Evolutionary conservation across 352 stramenopile genomes (phyloP), one percentile per base, ranked within the genome.

Genomic region (Stephanocyclus meneghinianus): DNA sequence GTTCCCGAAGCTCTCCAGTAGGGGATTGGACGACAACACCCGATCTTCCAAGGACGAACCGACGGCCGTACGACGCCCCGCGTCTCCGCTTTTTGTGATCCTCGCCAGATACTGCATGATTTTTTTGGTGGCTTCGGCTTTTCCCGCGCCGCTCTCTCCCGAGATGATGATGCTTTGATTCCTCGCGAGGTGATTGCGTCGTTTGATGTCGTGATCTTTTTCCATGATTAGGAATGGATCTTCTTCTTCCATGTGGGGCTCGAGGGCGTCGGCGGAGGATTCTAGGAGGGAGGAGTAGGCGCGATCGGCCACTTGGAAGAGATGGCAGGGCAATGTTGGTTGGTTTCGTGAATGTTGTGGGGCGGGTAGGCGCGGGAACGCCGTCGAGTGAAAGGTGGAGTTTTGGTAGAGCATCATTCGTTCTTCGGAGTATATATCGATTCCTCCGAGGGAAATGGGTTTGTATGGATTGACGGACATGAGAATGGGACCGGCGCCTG

Each of bases 1-100:
- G 81, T 99, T 99, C 74, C 97, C 97, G 86, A 99, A 99, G 1
- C 95, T 95, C 86, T 99, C 97, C n/a, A 99, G 90, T 64, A 99
- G 96, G 50, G 97, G 97, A 86, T 99, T 99, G 5, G 96, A 98
- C 56, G 95, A 97, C 42, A 99, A 88, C 53, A 99, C 95, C 64
- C 97, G 78, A 68, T 92, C 79, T 80, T 95, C 91, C 56, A 95
- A 76, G 9, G 85, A 76, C 55, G 83, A 74, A 48, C 65, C 62
- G 42, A 11, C 48, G 11, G 4, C 61, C 26, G 76, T 79, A 8
- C 42, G 59, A 16, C 47, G 56, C 26, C 30, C 11, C 50, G 40
- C 62, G 2, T 63, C 32, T 7, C 44, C 51, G 11, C 78, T 77
- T 51, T 81, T 85, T 0, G 80, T 91, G 60, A 91, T 85, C 11